A percentile compares a stretch with the other conserved stretches of the same genome.
Evolutionary conservation across 306 rosid genomes (phyloP).

Genomic region (Cucurbita maxima): DNA sequence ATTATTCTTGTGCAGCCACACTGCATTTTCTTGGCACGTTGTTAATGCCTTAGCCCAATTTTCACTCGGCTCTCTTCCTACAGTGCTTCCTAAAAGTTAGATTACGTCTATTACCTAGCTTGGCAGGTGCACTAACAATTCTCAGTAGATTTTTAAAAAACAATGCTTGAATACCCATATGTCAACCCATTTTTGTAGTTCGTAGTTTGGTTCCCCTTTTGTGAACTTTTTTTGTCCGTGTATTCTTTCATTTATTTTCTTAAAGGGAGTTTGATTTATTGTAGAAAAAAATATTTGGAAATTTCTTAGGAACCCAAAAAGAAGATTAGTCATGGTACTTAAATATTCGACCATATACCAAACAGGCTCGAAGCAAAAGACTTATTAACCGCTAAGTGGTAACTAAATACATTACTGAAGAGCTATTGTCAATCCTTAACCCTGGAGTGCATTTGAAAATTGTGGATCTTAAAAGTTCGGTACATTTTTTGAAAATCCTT

Average conservation of each 20-base stretch:
- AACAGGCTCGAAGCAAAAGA: background rate
- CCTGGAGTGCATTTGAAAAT: background rate
- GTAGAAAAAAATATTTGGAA: too few relatives aligned
- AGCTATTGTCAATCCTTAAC: background rate
- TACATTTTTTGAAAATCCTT: background rate
- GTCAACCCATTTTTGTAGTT: too few relatives aligned
- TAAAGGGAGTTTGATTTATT: too few relatives aligned
- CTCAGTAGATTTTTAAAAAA: too few relatives aligned
- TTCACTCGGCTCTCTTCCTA: background rate
- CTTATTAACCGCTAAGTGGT: background rate
- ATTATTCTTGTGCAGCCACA: background rate
- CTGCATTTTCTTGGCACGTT: background rate
- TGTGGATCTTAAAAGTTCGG: background rate
- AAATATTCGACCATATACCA: background rate
- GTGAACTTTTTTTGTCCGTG: too few relatives aligned
- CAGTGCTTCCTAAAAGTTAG: background rate
- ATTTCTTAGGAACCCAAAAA: background rate
- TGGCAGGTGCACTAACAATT: too few relatives aligned
- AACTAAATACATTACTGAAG: background rate
- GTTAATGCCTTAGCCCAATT: background rate
- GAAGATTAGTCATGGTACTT: background rate
- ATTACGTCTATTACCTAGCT: background rate
- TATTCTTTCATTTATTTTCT: too few relatives aligned
- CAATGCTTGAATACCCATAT: too few relatives aligned
- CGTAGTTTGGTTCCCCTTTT: too few relatives aligned